Conservation (phyloP, 441 rosid genomes). For the Erodium trifolium region DNA sequence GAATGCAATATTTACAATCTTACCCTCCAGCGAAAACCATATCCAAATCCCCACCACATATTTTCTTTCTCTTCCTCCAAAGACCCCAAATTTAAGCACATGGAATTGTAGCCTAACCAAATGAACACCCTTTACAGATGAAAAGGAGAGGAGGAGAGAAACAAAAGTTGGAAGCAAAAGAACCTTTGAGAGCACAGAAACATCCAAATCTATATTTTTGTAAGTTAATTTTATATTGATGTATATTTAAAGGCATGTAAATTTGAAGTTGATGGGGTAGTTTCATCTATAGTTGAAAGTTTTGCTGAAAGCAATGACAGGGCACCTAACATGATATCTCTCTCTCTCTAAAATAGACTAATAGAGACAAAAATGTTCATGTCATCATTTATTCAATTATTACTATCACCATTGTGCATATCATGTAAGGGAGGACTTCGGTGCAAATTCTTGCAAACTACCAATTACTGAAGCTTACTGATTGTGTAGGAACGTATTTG, state of each 20-base stretch:
- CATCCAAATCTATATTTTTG: neutral
- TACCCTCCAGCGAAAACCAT: neutral
- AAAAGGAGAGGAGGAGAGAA: too few species aligned
- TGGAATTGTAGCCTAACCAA: too few species aligned
- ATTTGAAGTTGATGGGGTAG: neutral
- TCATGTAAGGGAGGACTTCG: too few species aligned
- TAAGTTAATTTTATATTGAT: too few species aligned
- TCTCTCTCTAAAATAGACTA: neutral
- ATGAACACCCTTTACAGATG: too few species aligned
- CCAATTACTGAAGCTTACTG: too few species aligned
- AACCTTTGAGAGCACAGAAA: neutral
- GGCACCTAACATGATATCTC: neutral
- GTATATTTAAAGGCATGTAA: neutral
- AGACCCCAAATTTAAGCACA: too few species aligned
- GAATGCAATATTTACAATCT: neutral
- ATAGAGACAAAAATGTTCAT: constrained; percentile 1
- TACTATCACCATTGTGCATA: neutral
- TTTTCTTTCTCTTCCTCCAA: too few species aligned
- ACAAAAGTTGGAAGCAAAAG: too few species aligned
- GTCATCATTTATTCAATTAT: neutral
- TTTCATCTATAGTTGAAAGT: neutral
- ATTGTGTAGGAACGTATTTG: too few species aligned
- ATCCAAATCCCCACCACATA: neutral
- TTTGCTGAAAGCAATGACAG: constrained; percentile 6
- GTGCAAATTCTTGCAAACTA: too few species aligned